Evolutionary conservation across 768 basidiomycete species (phyloP).

Genomic region (Cystofilobasidium macerans): DNA sequence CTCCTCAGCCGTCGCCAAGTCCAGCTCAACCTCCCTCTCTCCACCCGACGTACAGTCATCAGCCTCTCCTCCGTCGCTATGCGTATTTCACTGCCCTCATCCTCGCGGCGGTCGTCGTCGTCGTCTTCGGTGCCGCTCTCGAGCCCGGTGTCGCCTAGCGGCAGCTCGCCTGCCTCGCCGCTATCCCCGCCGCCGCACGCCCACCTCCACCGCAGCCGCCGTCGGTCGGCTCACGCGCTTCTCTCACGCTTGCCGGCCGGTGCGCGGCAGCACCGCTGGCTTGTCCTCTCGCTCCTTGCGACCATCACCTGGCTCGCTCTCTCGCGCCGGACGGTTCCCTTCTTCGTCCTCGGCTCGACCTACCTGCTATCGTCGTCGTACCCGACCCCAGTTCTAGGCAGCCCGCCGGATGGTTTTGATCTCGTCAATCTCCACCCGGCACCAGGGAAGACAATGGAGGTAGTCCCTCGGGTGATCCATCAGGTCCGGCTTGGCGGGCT

Average conservation of each 20-base stretch:
- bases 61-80: no score
- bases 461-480: conserved; percentile 9
- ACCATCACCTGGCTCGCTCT: background rate
- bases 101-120: background rate
- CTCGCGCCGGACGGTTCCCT: background rate
- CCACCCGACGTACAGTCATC: no score
- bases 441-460: background rate
- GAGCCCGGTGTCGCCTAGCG: no score
- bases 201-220: background rate
- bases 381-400: background rate
- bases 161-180: background rate
- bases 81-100: no score
- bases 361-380: background rate
- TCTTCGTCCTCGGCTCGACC: conserved; percentile 3
- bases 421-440: background rate
- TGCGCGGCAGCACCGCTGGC: background rate
- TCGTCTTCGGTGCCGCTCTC: background rate
- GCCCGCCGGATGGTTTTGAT: background rate
- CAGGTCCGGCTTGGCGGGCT: conserved; percentile 8
- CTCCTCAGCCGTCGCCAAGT: no score
- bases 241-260: background rate
- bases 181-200: background rate
- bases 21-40: no score
- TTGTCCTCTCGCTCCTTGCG: background rate
- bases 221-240: background rate